These are phyloP conservation scores for Sphagnum magellanicum DNA, from an alignment of 228 moss, liverwort and hornwort species.

Conservation along the genomic window DNA sequence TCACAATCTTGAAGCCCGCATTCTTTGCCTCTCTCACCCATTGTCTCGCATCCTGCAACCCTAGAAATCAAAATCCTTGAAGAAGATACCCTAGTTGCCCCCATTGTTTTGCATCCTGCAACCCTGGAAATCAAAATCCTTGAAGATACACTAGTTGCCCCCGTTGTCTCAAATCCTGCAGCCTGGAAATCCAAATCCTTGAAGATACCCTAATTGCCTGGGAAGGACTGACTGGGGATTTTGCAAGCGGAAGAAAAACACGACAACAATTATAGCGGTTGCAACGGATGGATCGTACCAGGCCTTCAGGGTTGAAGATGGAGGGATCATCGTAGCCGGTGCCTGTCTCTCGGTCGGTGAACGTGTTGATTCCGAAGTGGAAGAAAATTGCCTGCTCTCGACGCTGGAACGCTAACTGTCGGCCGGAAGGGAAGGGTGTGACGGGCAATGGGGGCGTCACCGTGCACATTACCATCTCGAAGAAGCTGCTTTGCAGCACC, in stretches of 20 bases:
- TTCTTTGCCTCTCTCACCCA: constrained; percentile 70
- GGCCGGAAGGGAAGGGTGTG: constrained; percentile 58
- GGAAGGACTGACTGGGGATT: too few species aligned
- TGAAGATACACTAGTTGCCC: too few species aligned
- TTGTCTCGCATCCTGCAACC: constrained; percentile 53
- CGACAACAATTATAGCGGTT: too few species aligned
- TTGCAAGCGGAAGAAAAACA: too few species aligned
- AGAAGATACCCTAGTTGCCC: too few species aligned
- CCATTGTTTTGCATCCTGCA: too few species aligned
- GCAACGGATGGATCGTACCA: constrained; percentile 14
- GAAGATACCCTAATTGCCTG: too few species aligned
- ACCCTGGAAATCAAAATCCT: too few species aligned
- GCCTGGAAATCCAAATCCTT: too few species aligned
- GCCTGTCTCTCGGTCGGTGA: constrained; percentile 66
- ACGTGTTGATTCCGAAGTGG: constrained; percentile 92
- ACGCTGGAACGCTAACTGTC: constrained; percentile 69
- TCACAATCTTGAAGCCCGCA: constrained; percentile 67
- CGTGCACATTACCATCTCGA: constrained; percentile 7
- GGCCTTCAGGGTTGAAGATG: constrained; percentile 51
- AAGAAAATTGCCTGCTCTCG: constrained; percentile 74
- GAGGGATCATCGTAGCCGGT: constrained; percentile 57
- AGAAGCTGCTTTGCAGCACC: constrained; percentile 9
- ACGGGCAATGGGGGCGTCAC: constrained; percentile 65
- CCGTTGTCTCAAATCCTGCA: too few species aligned
- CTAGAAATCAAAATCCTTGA: not conserved